Conservation (phyloP, 768 basidiomycete genomes). For the Lentinula boryana region DNA sequence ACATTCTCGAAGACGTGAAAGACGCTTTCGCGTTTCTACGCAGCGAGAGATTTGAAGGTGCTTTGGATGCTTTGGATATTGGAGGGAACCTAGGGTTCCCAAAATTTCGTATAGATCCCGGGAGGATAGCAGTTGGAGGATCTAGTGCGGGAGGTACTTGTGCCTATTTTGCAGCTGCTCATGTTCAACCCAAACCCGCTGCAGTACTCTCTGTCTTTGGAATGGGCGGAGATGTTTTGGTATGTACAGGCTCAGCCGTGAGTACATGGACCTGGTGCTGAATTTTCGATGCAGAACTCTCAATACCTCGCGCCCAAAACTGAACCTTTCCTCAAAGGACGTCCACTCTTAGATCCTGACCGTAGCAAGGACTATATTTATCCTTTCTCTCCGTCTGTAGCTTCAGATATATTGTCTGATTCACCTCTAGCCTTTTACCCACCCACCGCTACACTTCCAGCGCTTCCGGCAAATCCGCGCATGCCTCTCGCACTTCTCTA, state of each 20-base stretch:
- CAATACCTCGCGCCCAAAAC: not conserved
- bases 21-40: constrained; percentile 47
- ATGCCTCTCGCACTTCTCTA: constrained; percentile 2
- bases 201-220: constrained; percentile 55
- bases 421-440: not conserved
- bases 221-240: constrained; percentile 55
- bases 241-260: constrained; percentile 14
- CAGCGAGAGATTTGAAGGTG: constrained; percentile 12
- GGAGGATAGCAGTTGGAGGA: constrained; percentile 46
- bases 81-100: not conserved
- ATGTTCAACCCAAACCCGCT: constrained; percentile 46
- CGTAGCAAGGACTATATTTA: not conserved
- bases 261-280: not conserved
- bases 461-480: not conserved
- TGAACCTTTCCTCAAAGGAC: not conserved
- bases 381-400: not conserved
- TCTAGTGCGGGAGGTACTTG: constrained; percentile 60
- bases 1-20: constrained; percentile 51
- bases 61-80: not conserved
- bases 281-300: not conserved
- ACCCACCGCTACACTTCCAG: not conserved
- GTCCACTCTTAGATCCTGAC: not conserved
- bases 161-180: constrained; percentile 54
- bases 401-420: not conserved
- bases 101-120: constrained; percentile 32